Evolutionary conservation across 2,329 filamentous ascomycete species (phyloP).

Genomic region (Fusarium sp.): DNA sequence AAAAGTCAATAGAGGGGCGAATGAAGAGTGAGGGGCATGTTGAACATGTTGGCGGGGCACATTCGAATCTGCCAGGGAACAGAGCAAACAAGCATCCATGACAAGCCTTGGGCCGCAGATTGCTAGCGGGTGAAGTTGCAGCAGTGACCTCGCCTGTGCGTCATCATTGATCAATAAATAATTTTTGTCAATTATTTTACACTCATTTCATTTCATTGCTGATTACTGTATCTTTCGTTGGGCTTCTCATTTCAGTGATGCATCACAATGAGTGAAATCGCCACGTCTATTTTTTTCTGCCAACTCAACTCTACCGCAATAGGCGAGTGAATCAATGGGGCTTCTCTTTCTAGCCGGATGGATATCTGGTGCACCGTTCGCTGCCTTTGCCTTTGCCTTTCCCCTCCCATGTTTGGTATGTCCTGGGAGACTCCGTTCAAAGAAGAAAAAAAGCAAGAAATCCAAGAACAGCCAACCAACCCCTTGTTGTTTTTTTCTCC

Average conservation of each 20-base stretch:
- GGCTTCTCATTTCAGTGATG: conserved; percentile 17
- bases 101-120: conserved; percentile 30
- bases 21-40: conserved; percentile 42
- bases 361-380: conserved; percentile 23
- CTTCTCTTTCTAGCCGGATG: conserved; percentile 27
- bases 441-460: conserved; percentile 29
- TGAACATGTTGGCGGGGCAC: conserved; percentile 40
- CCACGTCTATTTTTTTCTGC: conserved; percentile 35
- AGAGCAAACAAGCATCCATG: conserved; percentile 34
- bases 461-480: conserved; percentile 18
- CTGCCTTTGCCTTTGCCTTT: conserved; percentile 16
- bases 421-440: conserved; percentile 15
- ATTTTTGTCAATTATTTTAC: conserved; percentile 6
- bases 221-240: conserved; percentile 16
- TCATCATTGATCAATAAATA: conserved; percentile 26
- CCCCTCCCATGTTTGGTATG: conserved; percentile 9
- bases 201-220: neutral
- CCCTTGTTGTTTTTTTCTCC: conserved; percentile 24
- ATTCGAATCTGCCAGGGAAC: conserved; percentile 17
- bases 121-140: conserved; percentile 34
- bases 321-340: conserved; percentile 36
- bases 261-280: conserved; percentile 32
- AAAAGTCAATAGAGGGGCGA: conserved; percentile 40
- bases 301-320: conserved; percentile 21
- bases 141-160: conserved; percentile 35